These are phyloP conservation scores for Saccharomycopsis amapae DNA, from an alignment of 805 yeast genomes.

Conservation along the genomic window DNA sequence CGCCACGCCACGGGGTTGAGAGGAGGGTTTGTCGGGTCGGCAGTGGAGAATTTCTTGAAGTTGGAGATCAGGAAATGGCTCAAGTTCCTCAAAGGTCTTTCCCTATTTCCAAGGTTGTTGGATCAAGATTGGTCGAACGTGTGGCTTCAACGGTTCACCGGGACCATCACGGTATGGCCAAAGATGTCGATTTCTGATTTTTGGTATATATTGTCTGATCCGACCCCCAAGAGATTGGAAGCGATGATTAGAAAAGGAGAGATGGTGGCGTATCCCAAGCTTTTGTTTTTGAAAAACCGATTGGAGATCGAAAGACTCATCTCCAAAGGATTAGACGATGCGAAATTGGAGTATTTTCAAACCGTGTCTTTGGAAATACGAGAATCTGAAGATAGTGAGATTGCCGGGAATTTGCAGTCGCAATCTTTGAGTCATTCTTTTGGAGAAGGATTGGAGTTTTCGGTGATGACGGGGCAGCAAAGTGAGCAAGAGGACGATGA, in stretches of 20 bases:
- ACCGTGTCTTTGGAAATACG: background rate
- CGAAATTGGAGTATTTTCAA: conserved; percentile 19
- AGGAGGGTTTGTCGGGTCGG: conserved; percentile 73
- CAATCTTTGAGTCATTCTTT: too few relatives aligned
- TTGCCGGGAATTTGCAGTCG: conserved; percentile 3
- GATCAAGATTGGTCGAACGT: conserved; percentile 78
- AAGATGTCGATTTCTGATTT: conserved; percentile 53
- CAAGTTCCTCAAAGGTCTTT: conserved; percentile 55
- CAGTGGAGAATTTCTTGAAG: conserved; percentile 61
- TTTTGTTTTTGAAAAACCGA: conserved; percentile 58
- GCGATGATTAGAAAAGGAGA: conserved; percentile 58
- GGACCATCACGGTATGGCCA: conserved; percentile 74
- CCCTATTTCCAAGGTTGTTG: conserved; percentile 57
- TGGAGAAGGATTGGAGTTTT: too few relatives aligned
- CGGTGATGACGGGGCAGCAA: too few relatives aligned
- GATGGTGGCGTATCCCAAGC: conserved; percentile 55
- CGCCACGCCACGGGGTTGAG: conserved; percentile 51
- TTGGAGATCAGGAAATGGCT: conserved; percentile 75
- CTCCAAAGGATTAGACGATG: conserved; percentile 39
- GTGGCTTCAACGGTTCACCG: conserved; percentile 67
- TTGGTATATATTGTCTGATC: conserved; percentile 59
- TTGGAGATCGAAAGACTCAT: conserved; percentile 59
- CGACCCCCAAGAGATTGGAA: conserved; percentile 49
- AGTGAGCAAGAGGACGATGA: too few relatives aligned
- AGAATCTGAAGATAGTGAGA: background rate